Percentiles rank a stretch among this genome's conserved stretches.
Conservation (phyloP, 306 rosid species). For the Inga oerstediana region DNA sequence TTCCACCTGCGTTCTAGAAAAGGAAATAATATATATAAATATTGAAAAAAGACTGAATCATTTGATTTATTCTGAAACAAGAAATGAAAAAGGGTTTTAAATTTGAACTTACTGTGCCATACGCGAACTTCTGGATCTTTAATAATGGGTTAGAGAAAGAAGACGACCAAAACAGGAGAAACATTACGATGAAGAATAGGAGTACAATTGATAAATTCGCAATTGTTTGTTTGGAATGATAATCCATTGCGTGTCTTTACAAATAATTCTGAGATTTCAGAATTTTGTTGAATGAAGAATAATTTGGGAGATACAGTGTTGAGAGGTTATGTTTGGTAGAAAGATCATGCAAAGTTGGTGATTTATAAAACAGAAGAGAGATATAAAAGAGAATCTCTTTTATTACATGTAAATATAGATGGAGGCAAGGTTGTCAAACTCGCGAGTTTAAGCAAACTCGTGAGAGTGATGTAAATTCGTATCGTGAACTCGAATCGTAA, state of each 20-base stretch:
- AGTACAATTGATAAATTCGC: background rate
- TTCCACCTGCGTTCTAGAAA: background rate
- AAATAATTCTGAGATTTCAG: background rate
- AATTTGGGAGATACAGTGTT: background rate
- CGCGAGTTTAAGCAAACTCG: too few species aligned
- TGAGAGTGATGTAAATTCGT: too few species aligned
- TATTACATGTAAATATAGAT: too few species aligned
- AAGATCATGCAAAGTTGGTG: background rate
- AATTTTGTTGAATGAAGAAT: too few species aligned
- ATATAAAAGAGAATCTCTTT: background rate
- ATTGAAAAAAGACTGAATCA: background rate
- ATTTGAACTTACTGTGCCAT: slow-evolving; percentile 33
- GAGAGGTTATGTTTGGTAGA: background rate
- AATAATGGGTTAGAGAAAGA: slow-evolving; percentile 18
- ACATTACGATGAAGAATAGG: background rate
- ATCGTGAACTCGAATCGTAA: too few species aligned
- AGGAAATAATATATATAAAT: background rate
- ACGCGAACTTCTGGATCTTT: background rate
- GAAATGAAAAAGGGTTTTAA: background rate
- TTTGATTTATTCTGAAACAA: background rate
- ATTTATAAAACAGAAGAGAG: background rate
- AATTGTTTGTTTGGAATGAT: background rate
- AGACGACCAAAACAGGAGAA: background rate
- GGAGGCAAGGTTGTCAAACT: too few species aligned
- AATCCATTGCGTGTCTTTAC: background rate